Evolutionary conservation across 2,329 filamentous ascomycete genomes (phyloP).

Genomic region (Alternaria sp.): DNA sequence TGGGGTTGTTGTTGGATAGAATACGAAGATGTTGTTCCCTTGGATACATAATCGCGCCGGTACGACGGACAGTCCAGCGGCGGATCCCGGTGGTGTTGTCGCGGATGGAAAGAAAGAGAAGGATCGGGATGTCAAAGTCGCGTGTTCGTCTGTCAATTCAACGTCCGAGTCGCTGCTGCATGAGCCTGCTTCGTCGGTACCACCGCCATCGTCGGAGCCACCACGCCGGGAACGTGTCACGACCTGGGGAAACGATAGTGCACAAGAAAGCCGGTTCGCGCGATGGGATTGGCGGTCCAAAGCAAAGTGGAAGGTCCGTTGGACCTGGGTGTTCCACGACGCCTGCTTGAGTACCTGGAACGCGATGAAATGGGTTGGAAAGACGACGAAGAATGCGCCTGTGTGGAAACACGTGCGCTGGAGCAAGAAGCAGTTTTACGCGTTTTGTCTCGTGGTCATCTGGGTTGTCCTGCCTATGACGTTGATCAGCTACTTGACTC

Average conservation of each 20-base stretch:
- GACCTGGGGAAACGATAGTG: slow-evolving; percentile 17
- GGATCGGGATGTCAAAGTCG: background rate
- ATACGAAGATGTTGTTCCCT: background rate
- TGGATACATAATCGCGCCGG: background rate
- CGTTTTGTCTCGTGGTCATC: slow-evolving; percentile 16
- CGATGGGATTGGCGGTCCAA: background rate
- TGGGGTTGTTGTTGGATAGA: background rate
- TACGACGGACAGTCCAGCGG: background rate
- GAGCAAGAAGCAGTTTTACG: slow-evolving; percentile 23
- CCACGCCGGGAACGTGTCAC: background rate
- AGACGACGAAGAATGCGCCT: background rate
- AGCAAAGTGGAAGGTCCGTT: slow-evolving; percentile 6
- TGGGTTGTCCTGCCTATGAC: slow-evolving; percentile 22
- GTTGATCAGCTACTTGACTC: slow-evolving; percentile 19
- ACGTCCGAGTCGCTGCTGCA: background rate
- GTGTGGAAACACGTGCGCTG: slow-evolving; percentile 4
- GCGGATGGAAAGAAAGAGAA: background rate
- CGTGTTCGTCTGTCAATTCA: background rate
- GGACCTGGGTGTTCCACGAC: slow-evolving; percentile 10
- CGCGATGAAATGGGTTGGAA: background rate
- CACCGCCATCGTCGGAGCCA: no score
- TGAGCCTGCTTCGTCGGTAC: background rate
- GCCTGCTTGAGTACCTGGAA: background rate
- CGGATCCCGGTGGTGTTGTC: background rate
- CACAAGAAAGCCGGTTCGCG: background rate